Evolutionary conservation across 1,284 basidiomycete genomes (phyloP), one percentile per base, ranked within the genome.

Genomic region (Boletus chippewaensis): DNA sequence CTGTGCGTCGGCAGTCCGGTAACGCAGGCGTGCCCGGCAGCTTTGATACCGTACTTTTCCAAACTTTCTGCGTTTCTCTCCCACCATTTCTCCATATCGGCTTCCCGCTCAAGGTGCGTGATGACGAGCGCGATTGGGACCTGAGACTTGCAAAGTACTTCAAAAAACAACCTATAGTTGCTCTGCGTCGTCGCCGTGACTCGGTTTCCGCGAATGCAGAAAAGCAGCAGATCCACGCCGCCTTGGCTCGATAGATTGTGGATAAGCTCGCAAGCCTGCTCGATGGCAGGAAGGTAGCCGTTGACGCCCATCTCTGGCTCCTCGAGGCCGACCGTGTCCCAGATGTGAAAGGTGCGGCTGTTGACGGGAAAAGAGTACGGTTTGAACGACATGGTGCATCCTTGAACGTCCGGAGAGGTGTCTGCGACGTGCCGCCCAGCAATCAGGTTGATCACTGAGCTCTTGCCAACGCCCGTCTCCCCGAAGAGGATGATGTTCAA

Each of bases 281-380:
- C 59, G 49, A 75, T 65, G 2, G 71, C 69, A 0, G 67, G 47
- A 45, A 66, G 44, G 55, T 61, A 53, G 52, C 61, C 42, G 22
- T 60, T 47, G 61, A 60, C 36, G 7, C 59, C 41, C 61, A 63
- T 32, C 43, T 57, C 59, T 1, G 69, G 66, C 34, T 73, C 70
- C 35, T 72, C 59, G 10, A 75, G 64, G 15, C 74, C 73, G 5
- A 66, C 65, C 2, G 72, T 72, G 45, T 74, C 73, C 65, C 65
- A 75, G 45, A 75, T 51, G 7, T 50, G 58, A 45, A 63, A 49
- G 15, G 26, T 39, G 15, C 53, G 49, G 2, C 40, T 28, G 13
- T 26, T 29, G 28, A 62, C 55, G 3, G 47, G 8, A 49, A 70
- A 62, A 2, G 31, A 44, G 53, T 69, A 67, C 1, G 55, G 52